Base-by-base conservation (phyloP, 495 filamentous ascomycete species). In the Hyaloscypha finlandica region DNA sequence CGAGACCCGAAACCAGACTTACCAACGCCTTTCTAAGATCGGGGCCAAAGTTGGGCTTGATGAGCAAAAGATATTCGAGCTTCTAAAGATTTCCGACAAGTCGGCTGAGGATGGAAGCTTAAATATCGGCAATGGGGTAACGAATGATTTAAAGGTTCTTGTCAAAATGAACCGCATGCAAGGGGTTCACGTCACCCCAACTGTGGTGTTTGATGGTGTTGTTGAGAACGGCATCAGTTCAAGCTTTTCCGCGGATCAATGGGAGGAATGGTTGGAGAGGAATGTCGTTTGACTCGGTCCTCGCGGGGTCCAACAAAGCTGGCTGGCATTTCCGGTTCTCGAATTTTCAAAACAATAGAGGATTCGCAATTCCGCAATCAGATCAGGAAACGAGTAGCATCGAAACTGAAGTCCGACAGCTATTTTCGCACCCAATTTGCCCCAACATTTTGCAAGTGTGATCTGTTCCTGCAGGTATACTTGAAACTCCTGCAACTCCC, bases 181-280 rank as follows among this genome's bases (percentile, higher is more conserved):
- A 8, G 91, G 93, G 6, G 87, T 96, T 37, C 94, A 97, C 81
- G 92, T 97, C 32, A 92, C 90, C 32, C 93, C 93, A 25, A 97
- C 93, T 1, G 92, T 96, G 20, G 77, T 96, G 52, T 95, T 96
- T 78, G 86, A 97, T 78, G 93, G 92, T 9, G 85, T 93, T 51
- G 90, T 95, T 55, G 92, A 90, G 67, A 86, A 84, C 66, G 83
- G 87, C 20, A 93, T 97, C 68, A 88, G 86, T 53, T 93, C 89
- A 60, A 85, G 87, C 55, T 97, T 93, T 85, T 89, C 84, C 3
- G 81, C 77, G 72, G 86, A 89, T 60, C 89, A 95, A 76, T 99
- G 93, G 94, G 81, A 85, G 71, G 86, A 92, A 64, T 98, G 91
- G 91, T 75, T 97, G 75, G 83, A 81, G 70, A 90, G 91, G 81